Percentiles rank a stretch among this genome's conserved stretches.
Conservation (phyloP, 129 eudicot species). For the Escallonia rubra region DNA sequence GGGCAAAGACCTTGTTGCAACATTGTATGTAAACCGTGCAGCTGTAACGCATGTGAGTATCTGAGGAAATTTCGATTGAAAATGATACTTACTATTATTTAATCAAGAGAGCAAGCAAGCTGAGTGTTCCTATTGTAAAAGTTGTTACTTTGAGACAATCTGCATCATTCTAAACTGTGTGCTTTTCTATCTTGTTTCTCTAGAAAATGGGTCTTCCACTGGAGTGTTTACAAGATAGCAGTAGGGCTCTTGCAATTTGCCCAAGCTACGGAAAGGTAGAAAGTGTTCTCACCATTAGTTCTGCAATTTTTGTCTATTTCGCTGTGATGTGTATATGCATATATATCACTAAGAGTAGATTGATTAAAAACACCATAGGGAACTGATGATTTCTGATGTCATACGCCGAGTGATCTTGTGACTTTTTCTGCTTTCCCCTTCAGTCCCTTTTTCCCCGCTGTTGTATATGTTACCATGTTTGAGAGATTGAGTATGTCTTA, state of each 20-base stretch:
- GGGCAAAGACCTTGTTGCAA: conserved; percentile 56
- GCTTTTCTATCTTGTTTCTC: conserved; percentile 8
- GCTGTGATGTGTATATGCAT: neutral
- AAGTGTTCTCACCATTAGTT: conserved; percentile 4
- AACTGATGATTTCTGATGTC: neutral
- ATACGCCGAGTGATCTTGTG: neutral
- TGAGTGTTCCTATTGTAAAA: neutral
- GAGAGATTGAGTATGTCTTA: neutral
- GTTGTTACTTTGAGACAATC: neutral
- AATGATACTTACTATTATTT: neutral
- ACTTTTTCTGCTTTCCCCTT: neutral
- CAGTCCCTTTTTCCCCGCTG: neutral
- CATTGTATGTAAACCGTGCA: conserved; percentile 77
- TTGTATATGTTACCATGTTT: neutral
- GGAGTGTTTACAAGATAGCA: conserved; percentile 76
- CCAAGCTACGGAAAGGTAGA: conserved; percentile 77
- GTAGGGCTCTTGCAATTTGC: conserved; percentile 51
- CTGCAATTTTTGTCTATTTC: neutral
- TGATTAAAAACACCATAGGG: too few species aligned
- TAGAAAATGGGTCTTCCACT: conserved; percentile 61
- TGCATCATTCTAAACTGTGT: neutral
- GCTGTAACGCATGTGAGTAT: conserved; percentile 62
- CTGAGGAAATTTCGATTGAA: too few species aligned
- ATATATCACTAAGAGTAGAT: too few species aligned
- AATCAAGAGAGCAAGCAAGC: neutral